Base-by-base conservation (phyloP, 148 eudicot genomes). In the Talinum fruticosum region DNA sequence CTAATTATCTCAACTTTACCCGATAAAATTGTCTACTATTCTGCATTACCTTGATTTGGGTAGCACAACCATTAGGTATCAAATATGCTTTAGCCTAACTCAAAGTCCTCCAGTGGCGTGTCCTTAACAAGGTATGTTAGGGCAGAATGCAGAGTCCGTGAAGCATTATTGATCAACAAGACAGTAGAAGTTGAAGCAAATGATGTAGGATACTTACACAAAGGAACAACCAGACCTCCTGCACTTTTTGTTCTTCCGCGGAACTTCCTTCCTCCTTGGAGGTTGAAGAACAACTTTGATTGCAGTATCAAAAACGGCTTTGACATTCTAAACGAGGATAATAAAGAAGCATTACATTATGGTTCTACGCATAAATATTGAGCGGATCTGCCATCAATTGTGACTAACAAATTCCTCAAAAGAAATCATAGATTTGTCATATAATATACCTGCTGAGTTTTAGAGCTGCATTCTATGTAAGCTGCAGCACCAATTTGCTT, bases 401-500 rank as follows among this genome's bases (percentile, higher is more conserved):
- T 23, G 13, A 64, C 23, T 35, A 71, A 54, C 66, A n/a, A n/a
- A n/a, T n/a, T n/a, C n/a, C n/a, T n/a, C n/a, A n/a, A 24, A 38
- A n/a, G 32, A 16, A 34, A 29, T 35, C 2, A 72, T 49, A 49
- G 54, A 65, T 19, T 13, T 28, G 28, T 32, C 24, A 13, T 69
- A 47, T 57, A 67, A 66, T 78, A 61, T 80, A 93, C 99, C 97
- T 96, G 99, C 81, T 96, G 99, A 73, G 99, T 93, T 85, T 90
- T 93, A 8, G 99, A 96, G 85, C 99, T 96, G 89, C 99, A 96
- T 75, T 96, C 99, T 76, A 96, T 87, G 57, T 96, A 96, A 78
- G 97, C 93, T 29, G 97, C 94, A 67, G 97, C 99, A 51, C 99
- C 99, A 75, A 96, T 93, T 85, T 93, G 99, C 83, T 91, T 93